A percentile compares a stretch with the other conserved stretches of the same genome.
Conservation (phyloP, 164 flowering plant genomes). For the Malania oleifera region DNA sequence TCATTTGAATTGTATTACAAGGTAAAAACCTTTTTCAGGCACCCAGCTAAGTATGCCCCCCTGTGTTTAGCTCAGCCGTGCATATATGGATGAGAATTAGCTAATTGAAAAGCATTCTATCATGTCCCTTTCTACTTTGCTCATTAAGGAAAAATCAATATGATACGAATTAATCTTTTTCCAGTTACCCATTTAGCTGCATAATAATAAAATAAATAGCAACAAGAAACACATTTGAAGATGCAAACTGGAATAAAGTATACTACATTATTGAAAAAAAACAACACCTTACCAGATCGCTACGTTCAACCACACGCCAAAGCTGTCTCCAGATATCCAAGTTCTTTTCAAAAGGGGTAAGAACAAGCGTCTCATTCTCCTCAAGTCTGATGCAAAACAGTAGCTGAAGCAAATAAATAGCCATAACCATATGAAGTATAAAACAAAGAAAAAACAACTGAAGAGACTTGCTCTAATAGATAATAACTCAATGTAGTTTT, state of each 20-base stretch:
- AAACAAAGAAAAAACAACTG: background rate
- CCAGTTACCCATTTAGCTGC: too few relatives aligned
- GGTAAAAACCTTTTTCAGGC: too few relatives aligned
- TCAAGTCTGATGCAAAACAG: conserved; percentile 57
- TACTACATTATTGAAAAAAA: background rate
- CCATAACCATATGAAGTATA: background rate
- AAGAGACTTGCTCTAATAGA: background rate
- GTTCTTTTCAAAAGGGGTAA: conserved; percentile 97
- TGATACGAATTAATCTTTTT: too few relatives aligned
- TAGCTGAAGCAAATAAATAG: conserved; percentile 12
- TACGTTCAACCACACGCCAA: conserved; percentile 96
- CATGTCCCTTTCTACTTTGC: too few relatives aligned
- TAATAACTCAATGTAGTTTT: background rate
- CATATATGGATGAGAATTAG: too few relatives aligned
- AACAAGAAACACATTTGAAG: background rate
- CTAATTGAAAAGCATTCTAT: too few relatives aligned
- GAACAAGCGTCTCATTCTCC: conserved; percentile 92
- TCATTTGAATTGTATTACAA: too few relatives aligned
- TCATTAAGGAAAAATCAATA: too few relatives aligned
- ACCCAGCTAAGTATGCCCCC: too few relatives aligned
- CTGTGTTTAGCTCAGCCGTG: too few relatives aligned
- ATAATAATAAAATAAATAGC: too few relatives aligned
- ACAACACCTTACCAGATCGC: conserved; percentile 70
- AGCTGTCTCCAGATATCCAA: conserved; percentile 98
- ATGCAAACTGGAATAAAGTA: background rate